phyloP scores from a whole-genome alignment of 305 asterid genomes.

The Fraxinus baroniana region DNA sequence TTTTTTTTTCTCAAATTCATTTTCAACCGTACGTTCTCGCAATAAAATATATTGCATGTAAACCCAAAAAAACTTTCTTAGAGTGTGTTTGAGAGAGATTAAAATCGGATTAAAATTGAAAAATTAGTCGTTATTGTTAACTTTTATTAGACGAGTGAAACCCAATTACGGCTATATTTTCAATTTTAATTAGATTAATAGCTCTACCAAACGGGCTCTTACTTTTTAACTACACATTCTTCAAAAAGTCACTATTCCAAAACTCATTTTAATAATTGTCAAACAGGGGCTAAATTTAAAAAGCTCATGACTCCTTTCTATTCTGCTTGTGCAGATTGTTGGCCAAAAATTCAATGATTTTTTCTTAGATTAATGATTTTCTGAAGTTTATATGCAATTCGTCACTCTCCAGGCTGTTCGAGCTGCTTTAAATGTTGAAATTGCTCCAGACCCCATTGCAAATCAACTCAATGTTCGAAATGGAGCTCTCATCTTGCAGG shows the following conservation, averaged over 20 bases:
- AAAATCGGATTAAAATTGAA: too few relatives aligned
- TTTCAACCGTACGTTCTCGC: not conserved
- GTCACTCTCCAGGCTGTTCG: constrained; percentile 55
- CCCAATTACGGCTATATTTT: too few relatives aligned
- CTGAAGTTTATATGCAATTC: not conserved
- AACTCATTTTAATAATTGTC: not conserved
- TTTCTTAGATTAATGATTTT: not conserved
- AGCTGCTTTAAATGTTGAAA: constrained; percentile 74
- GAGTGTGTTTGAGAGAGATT: too few relatives aligned
- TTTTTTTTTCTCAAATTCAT: not conserved
- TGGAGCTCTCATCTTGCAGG: constrained; percentile 87
- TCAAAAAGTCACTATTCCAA: not conserved
- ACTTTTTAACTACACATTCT: not conserved
- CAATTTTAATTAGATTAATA: too few relatives aligned
- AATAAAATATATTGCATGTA: not conserved
- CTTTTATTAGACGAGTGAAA: too few relatives aligned
- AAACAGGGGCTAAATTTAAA: not conserved
- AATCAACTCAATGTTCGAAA: constrained; percentile 91
- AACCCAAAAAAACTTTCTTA: not conserved
- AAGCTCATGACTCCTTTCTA: not conserved
- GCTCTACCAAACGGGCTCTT: too few relatives aligned
- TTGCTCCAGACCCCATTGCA: constrained; percentile 79
- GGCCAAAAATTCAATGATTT: not conserved
- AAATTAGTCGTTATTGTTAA: too few relatives aligned
- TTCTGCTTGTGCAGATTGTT: not conserved